Percentiles rank a stretch among this genome's conserved stretches.
phyloP scores from a whole-genome alignment of 2,329 filamentous ascomycete species.

The Elsinoe necatrix region DNA sequence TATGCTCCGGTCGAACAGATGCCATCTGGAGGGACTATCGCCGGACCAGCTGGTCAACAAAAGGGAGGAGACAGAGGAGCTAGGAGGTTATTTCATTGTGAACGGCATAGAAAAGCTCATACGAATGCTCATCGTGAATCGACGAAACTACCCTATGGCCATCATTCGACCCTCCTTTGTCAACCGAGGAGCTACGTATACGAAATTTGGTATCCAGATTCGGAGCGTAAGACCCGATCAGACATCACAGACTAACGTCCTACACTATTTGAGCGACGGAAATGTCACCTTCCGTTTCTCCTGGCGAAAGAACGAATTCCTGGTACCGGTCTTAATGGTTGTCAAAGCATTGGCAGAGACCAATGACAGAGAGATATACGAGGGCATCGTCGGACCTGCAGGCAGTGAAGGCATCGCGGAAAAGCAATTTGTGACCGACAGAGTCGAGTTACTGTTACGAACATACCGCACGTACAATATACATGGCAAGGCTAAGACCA shows the following conservation, averaged over 20 bases:
- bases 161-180: conserved; percentile 85
- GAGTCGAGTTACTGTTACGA: conserved; percentile 80
- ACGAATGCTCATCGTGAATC: conserved; percentile 79
- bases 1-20: conserved; percentile 87
- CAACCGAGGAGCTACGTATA: conserved; percentile 79
- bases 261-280: conserved; percentile 92
- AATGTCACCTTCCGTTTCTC: conserved; percentile 97
- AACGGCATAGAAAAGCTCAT: conserved; percentile 98
- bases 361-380: conserved; percentile 92
- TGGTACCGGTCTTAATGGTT: conserved; percentile 95
- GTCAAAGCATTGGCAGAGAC: conserved; percentile 92
- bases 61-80: conserved; percentile 92
- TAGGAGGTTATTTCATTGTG: conserved; percentile 94
- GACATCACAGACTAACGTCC: conserved; percentile 92
- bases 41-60: conserved; percentile 73
- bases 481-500: conserved; percentile 71
- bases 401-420: conserved; percentile 71
- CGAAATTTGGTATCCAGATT: conserved; percentile 81
- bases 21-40: conserved; percentile 78
- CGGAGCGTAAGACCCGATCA: conserved; percentile 93
- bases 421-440: conserved; percentile 83
- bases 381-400: conserved; percentile 74
- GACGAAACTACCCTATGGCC: conserved; percentile 90
- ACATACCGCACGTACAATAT: conserved; percentile 88
- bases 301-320: conserved; percentile 93